Evolutionary conservation across 139 green algal species (phyloP).

Genomic region (Astrephomene gubernaculifera): DNA sequence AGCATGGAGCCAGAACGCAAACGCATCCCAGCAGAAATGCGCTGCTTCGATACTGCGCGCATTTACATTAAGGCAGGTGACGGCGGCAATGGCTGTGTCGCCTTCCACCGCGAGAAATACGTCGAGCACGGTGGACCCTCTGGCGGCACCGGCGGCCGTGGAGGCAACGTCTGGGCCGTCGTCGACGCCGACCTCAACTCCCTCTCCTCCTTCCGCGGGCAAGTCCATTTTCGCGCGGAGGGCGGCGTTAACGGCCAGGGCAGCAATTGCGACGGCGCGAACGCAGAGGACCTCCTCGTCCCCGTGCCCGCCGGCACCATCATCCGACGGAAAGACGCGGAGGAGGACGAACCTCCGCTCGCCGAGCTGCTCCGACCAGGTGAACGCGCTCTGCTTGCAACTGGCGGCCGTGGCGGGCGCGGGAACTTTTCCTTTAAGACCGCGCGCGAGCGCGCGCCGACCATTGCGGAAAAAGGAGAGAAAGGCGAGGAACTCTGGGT

Average conservation of each 20-base stretch:
- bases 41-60: constrained; percentile 94
- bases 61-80: constrained; percentile 93
- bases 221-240: constrained; percentile 70
- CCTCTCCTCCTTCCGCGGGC: constrained; percentile 79
- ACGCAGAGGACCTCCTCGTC: constrained; percentile 85
- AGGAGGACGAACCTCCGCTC: constrained; percentile 64
- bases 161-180: constrained; percentile 87
- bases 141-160: constrained; percentile 92
- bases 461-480: constrained; percentile 81
- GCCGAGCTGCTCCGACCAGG: constrained; percentile 86
- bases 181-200: constrained; percentile 82
- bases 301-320: constrained; percentile 91
- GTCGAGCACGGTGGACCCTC: constrained; percentile 92
- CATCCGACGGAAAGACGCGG: constrained; percentile 74
- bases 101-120: constrained; percentile 97
- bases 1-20: constrained; percentile 31
- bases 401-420: constrained; percentile 89
- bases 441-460: constrained; percentile 83
- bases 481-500: constrained; percentile 80
- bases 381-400: constrained; percentile 81
- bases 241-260: constrained; percentile 53
- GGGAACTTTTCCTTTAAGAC: constrained; percentile 97
- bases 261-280: constrained; percentile 71
- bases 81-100: constrained; percentile 94
- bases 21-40: constrained; percentile 83